Evolutionary conservation across 2,329 filamentous ascomycete species (phyloP).

Genomic region (Exophiala bonariae): DNA sequence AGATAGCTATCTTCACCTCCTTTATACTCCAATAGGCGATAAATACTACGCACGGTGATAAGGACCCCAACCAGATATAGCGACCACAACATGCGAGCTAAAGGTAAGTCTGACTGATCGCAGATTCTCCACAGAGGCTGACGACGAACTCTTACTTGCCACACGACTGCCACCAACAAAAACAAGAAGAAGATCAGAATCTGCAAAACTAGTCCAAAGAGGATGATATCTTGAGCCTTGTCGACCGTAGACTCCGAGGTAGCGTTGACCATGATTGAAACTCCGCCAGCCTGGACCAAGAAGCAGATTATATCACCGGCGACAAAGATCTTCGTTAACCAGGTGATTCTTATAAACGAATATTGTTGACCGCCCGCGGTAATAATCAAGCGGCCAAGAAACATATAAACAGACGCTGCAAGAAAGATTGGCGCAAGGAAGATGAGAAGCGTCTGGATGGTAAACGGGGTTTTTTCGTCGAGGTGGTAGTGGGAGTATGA

Average conservation of each 20-base stretch:
- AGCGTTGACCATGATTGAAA: slow-evolving; percentile 34
- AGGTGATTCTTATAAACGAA: slow-evolving; percentile 36
- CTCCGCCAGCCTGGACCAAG: slow-evolving; percentile 44
- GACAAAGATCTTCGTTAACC: slow-evolving; percentile 43
- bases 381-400: slow-evolving; percentile 46
- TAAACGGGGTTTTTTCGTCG: slow-evolving; percentile 20
- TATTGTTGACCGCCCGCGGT: slow-evolving; percentile 31
- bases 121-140: too few relatives aligned
- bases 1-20: too few relatives aligned
- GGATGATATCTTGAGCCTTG: slow-evolving; percentile 46
- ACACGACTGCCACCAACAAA: slow-evolving; percentile 48
- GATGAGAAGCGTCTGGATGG: slow-evolving; percentile 42
- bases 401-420: slow-evolving; percentile 50
- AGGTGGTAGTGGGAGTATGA: slow-evolving; percentile 20
- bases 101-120: too few relatives aligned
- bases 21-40: too few relatives aligned
- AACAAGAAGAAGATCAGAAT: slow-evolving; percentile 54
- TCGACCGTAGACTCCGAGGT: slow-evolving; percentile 25
- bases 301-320: slow-evolving; percentile 45
- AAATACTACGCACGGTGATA: too few relatives aligned
- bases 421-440: slow-evolving; percentile 46
- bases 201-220: slow-evolving; percentile 47
- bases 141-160: too few relatives aligned
- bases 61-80: too few relatives aligned
- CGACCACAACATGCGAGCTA: too few relatives aligned